Evolutionary conservation across 257 asterid genomes (phyloP).

Genomic region (Verbascum thapsus): DNA sequence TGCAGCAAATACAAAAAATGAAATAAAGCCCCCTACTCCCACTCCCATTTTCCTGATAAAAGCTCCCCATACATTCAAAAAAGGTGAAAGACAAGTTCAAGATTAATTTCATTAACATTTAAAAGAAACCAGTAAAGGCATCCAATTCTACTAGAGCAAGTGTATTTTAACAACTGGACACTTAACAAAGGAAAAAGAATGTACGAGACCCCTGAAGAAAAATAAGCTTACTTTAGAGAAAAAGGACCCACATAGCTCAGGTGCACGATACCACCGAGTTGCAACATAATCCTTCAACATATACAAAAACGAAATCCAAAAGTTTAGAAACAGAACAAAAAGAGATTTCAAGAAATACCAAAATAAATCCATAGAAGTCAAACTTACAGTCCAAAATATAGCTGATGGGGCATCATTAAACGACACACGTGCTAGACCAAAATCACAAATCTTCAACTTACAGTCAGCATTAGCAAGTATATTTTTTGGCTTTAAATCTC

Average conservation of each 20-base stretch:
- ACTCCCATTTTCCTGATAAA: not conserved
- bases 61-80: constrained; percentile 9
- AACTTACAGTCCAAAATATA: constrained; percentile 92
- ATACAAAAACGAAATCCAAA: constrained; percentile 29
- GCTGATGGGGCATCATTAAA: constrained; percentile 97
- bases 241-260: constrained; percentile 96
- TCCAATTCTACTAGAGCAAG: not conserved
- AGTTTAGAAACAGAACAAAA: constrained; percentile 20
- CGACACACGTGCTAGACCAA: constrained; percentile 95
- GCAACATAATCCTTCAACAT: constrained; percentile 90
- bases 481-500: constrained; percentile 94
- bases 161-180: not conserved
- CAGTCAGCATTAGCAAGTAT: constrained; percentile 97
- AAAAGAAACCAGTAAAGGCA: constrained; percentile 5
- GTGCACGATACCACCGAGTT: constrained; percentile 98
- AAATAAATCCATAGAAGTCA: constrained; percentile 27
- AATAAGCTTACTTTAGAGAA: constrained; percentile 84
- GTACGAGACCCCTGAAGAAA: constrained; percentile 24
- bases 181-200: constrained; percentile 15
- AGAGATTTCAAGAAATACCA: constrained; percentile 1
- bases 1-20: constrained; percentile 17
- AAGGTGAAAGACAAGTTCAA: not conserved
- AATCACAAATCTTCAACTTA: constrained; percentile 96
- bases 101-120: constrained; percentile 3
- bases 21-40: not conserved